Conservation (phyloP, 345 rosid species). For the Excoecaria cochinchinensis region DNA sequence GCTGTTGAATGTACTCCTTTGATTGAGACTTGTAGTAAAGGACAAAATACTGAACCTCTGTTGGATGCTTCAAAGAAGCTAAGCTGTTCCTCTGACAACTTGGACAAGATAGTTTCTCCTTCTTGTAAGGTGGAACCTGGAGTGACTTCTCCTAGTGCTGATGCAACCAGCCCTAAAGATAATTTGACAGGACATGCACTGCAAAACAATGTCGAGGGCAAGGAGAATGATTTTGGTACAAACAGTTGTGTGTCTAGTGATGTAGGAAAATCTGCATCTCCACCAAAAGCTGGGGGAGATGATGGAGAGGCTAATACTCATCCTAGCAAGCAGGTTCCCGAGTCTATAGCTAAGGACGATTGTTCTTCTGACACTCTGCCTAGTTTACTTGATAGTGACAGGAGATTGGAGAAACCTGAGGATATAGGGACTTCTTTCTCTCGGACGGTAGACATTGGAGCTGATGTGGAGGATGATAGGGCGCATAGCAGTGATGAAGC, state of each 20-base stretch:
- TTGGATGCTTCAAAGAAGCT: constrained; percentile 33
- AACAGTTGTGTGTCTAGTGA: constrained; percentile 26
- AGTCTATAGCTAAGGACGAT: constrained; percentile 29
- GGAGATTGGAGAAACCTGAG: constrained; percentile 31
- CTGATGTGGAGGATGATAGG: constrained; percentile 34
- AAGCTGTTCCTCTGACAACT: constrained; percentile 24
- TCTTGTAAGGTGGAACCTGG: constrained; percentile 38
- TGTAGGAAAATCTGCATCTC: constrained; percentile 31
- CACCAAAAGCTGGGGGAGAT: constrained; percentile 26
- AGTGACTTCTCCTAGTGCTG: constrained; percentile 38
- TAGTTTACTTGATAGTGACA: constrained; percentile 41
- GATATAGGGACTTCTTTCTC: constrained; percentile 30
- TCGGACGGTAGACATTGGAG: constrained; percentile 38
- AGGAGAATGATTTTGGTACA: constrained; percentile 22
- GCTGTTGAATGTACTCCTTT: constrained; percentile 30
- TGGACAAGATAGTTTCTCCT: constrained; percentile 37
- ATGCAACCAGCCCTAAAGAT: constrained; percentile 33
- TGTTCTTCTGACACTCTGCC: constrained; percentile 38
- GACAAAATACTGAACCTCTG: constrained; percentile 38
- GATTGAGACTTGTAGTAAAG: constrained; percentile 34
- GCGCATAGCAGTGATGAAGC: constrained; percentile 36
- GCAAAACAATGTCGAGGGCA: constrained; percentile 41
- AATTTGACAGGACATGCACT: constrained; percentile 21
- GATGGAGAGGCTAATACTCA: constrained; percentile 32
- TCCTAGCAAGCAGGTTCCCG: constrained; percentile 18